Evolutionary conservation across 805 yeast species (phyloP), one percentile per base, ranked within the genome.

Genomic region (Hanseniaspora lindneri): DNA sequence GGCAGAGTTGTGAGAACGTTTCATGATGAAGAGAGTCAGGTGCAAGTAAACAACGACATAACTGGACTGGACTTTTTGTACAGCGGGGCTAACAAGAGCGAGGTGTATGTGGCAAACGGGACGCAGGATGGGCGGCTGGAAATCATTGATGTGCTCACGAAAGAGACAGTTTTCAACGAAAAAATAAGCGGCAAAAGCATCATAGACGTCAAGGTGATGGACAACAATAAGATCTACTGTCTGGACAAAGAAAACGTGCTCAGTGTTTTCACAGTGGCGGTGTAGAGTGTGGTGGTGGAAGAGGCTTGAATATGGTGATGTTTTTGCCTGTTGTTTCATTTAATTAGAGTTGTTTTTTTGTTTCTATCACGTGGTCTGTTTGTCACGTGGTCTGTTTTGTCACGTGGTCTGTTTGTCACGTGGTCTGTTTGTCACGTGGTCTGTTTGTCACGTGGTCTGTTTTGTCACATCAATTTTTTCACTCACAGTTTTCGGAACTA

Each of bases 1-100:
- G 84, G 85, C 57, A 74, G 73, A 54, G 88, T 85, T 21, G 82
- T 85, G 29, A 84, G 86, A 60, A 84, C 95, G 0, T 82, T 72
- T 27, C 49, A 46, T 20, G 42, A 46, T 24, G 49, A 46, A 39
- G 34, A 27, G 6, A 39, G 17, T 6, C 49, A 46, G 21, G 14
- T n/a, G 1, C 49, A 30, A 30, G 25, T 46, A 3, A 46, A 46
- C n/a, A 46, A 46, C 6, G 36, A 32, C 10, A 7, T 46, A 3
- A 46, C 49, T 16, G 49, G 49, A 4, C 17, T 46, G 27, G 41
- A 46, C 11, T 46, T 46, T 25, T 3, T 46, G 7, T 46, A 46
- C 16, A 37, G 35, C 32, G 13, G 21, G 3, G 21, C n/a, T 14
- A 20, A 39, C 16, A 32, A 10, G 9, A 14, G 7, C 3, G 6